These are phyloP conservation scores for Penicillium herquei DNA, from an alignment of 495 filamentous ascomycete genomes.

Conservation along the genomic window DNA sequence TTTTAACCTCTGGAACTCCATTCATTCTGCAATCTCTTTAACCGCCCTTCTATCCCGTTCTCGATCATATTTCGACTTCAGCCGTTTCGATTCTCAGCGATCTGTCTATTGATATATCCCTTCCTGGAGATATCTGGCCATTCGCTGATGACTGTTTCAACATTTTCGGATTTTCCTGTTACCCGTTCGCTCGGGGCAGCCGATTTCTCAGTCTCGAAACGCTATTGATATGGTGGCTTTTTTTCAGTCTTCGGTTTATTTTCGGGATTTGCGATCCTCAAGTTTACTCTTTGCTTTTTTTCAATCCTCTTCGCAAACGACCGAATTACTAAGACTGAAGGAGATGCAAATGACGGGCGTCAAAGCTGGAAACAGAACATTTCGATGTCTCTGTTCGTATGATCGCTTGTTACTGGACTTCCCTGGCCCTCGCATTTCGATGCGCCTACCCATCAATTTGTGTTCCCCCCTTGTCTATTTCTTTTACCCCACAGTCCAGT, in stretches of 20 bases:
- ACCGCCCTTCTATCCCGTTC: constrained; percentile 36
- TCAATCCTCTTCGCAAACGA: constrained; percentile 11
- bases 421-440: constrained; percentile 20
- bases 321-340: constrained; percentile 27
- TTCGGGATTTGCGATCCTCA: constrained; percentile 14
- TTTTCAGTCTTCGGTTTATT: constrained; percentile 28
- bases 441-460: constrained; percentile 15
- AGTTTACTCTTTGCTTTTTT: background rate
- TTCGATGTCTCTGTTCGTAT: constrained; percentile 18
- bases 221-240: constrained; percentile 41
- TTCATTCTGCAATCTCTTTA: constrained; percentile 38
- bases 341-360: constrained; percentile 38
- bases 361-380: constrained; percentile 20
- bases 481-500: constrained; percentile 10
- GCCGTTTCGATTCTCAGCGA: constrained; percentile 36
- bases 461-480: constrained; percentile 7
- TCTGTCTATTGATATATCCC: constrained; percentile 6
- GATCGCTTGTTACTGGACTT: constrained; percentile 22
- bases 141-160: constrained; percentile 11
- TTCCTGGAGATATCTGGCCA: constrained; percentile 5
- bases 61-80: constrained; percentile 38
- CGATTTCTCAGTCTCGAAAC: constrained; percentile 32
- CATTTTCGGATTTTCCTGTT: constrained; percentile 14
- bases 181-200: constrained; percentile 19
- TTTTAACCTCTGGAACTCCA: constrained; percentile 35